These are phyloP conservation scores for Mycena belliarum DNA, from an alignment of 768 basidiomycete genomes.

Conservation along the genomic window DNA sequence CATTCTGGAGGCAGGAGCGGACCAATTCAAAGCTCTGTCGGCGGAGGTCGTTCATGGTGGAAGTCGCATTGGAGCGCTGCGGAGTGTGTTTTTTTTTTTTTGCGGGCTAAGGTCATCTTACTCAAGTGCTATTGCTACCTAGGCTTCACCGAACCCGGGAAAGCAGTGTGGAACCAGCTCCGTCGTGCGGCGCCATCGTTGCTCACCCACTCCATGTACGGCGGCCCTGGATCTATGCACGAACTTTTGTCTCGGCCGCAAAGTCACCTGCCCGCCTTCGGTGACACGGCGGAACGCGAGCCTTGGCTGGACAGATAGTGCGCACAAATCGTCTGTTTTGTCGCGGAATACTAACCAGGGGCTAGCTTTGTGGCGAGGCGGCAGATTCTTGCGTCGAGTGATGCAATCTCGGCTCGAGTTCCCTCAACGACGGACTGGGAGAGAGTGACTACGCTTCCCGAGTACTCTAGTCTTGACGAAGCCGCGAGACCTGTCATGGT, in stretches of 20 bases:
- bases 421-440: background rate
- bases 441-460: background rate
- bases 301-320: conserved; percentile 16
- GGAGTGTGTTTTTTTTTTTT: conserved; percentile 10
- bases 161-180: conserved; percentile 14
- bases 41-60: conserved; percentile 17
- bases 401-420: background rate
- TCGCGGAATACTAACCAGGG: background rate
- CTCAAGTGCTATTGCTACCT: background rate
- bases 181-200: conserved; percentile 4
- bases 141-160: conserved; percentile 12
- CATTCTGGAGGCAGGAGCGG: conserved; percentile 12
- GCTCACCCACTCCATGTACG: conserved; percentile 14
- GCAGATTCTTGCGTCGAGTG: background rate
- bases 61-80: conserved; percentile 13
- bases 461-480: background rate
- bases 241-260: conserved; percentile 6
- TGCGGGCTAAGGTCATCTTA: too few relatives aligned
- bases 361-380: background rate
- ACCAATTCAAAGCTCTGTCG: conserved; percentile 5
- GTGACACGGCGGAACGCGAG: background rate
- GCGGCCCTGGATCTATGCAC: conserved; percentile 17
- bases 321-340: background rate
- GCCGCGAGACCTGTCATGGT: background rate
- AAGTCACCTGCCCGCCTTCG: conserved; percentile 2